Conservation (phyloP, 257 asterid species). For the Oldenlandia corymbosa region DNA sequence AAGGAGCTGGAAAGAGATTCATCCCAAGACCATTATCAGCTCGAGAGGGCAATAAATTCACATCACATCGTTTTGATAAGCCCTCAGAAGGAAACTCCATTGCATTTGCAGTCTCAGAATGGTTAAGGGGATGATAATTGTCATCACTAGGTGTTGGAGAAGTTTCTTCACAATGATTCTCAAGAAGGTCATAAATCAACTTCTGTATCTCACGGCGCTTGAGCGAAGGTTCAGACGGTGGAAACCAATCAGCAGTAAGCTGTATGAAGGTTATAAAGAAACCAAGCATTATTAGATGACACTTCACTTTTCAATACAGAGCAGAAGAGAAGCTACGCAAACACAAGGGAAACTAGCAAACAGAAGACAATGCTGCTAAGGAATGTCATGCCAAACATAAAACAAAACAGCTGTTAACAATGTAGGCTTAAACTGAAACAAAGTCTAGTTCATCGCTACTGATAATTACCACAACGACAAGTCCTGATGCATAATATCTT, state of each 20-base stretch:
- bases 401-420: not conserved
- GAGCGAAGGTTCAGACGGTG: conserved; percentile 66
- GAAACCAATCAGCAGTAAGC: conserved; percentile 80
- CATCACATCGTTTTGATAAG: conserved; percentile 30
- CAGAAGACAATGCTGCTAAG: not conserved
- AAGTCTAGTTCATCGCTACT: not conserved
- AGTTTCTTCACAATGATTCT: conserved; percentile 38
- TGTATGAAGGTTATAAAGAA: conserved; percentile 26
- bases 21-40: conserved; percentile 50
- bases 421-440: not conserved
- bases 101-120: conserved; percentile 33
- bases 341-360: not conserved
- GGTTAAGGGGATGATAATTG: conserved; percentile 25
- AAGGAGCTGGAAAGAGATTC: conserved; percentile 49
- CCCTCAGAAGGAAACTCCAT: conserved; percentile 26
- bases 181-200: conserved; percentile 56
- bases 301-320: not conserved
- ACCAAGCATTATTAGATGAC: not conserved
- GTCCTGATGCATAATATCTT: not conserved
- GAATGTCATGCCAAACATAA: not conserved
- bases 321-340: not conserved
- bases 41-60: conserved; percentile 30
- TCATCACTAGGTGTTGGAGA: conserved; percentile 36
- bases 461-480: not conserved
- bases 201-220: conserved; percentile 65